A percentile compares a stretch with the other conserved stretches of the same genome.
Conservation (phyloP, 768 basidiomycete genomes). For the Cystofilobasidium bisporidii region DNA sequence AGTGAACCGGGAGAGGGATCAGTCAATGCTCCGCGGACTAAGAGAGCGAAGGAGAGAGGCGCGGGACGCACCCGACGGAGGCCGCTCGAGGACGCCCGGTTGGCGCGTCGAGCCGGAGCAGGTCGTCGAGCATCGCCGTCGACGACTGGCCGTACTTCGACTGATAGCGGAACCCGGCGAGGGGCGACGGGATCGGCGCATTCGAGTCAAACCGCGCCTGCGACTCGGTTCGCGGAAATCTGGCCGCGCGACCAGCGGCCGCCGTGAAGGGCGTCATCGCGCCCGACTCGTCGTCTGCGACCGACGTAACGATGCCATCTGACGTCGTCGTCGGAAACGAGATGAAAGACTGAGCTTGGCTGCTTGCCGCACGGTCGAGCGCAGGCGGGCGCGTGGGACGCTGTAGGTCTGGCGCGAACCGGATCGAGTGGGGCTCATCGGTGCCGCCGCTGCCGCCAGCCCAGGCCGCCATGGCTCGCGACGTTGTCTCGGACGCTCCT, state of each 20-base stretch:
- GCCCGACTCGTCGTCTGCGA: neutral
- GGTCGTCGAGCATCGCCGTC: neutral
- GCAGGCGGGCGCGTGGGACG: neutral
- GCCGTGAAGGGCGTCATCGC: neutral
- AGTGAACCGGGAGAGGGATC: neutral
- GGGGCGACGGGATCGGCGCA: slow-evolving; percentile 18
- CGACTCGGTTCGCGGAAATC: neutral
- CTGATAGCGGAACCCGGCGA: slow-evolving; percentile 6
- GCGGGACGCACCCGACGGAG: neutral
- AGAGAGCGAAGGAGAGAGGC: neutral
- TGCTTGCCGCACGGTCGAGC: neutral
- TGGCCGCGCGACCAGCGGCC: neutral
- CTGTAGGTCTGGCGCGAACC: neutral
- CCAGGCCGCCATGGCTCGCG: neutral
- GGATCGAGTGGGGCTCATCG: neutral
- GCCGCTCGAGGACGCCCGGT: slow-evolving; percentile 13
- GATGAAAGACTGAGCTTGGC: slow-evolving; percentile 7
- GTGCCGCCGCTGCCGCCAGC: neutral
- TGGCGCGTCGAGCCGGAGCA: neutral
- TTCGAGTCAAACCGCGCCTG: slow-evolving; percentile 24
- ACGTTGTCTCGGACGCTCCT: neutral
- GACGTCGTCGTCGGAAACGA: slow-evolving; percentile 15
- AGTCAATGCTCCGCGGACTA: neutral
- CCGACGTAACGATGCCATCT: neutral
- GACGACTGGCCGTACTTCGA: slow-evolving; percentile 4